A percentile compares a stretch with the other conserved stretches of the same genome.
These are phyloP conservation scores for Podila horticola DNA, from an alignment of 192 early-diverging fungal species.

Conservation along the genomic window DNA sequence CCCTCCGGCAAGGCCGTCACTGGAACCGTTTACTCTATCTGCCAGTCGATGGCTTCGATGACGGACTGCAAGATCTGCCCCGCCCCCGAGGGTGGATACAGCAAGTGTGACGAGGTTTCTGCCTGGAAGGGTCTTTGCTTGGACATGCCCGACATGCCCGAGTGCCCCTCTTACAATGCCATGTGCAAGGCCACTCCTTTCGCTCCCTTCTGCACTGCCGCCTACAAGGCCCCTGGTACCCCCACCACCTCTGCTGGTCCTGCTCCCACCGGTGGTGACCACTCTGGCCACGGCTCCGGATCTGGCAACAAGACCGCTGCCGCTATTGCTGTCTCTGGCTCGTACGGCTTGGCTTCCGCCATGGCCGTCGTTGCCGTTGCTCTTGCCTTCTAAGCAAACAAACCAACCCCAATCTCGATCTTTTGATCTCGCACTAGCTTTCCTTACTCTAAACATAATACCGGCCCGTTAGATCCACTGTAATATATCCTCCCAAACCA, in stretches of 20 bases:
- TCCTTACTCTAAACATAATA: no score
- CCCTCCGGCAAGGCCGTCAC: conserved; percentile 46
- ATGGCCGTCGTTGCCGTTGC: conserved; percentile 8
- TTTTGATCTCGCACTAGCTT: no score
- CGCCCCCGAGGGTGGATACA: conserved; percentile 45
- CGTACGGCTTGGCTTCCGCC: conserved; percentile 21
- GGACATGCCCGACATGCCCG: conserved; percentile 46
- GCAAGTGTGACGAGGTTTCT: conserved; percentile 41
- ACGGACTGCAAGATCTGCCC: conserved; percentile 50
- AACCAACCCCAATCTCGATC: no score
- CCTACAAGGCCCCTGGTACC: conserved; percentile 15
- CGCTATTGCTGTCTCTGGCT: not conserved
- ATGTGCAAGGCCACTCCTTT: conserved; percentile 43
- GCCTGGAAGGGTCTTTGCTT: conserved; percentile 47
- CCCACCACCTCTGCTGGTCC: conserved; percentile 13
- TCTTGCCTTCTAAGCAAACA: not conserved
- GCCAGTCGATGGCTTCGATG: conserved; percentile 45
- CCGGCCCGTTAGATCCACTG: no score
- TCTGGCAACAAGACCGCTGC: conserved; percentile 11
- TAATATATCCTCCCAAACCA: no score
- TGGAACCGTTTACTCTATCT: conserved; percentile 42
- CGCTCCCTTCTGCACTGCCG: conserved; percentile 33
- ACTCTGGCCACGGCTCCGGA: conserved; percentile 14
- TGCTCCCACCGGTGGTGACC: conserved; percentile 5
- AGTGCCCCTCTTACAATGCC: conserved; percentile 41